Base-by-base conservation (phyloP, 148 eudicot genomes). In the Rhododendron molle region DNA sequence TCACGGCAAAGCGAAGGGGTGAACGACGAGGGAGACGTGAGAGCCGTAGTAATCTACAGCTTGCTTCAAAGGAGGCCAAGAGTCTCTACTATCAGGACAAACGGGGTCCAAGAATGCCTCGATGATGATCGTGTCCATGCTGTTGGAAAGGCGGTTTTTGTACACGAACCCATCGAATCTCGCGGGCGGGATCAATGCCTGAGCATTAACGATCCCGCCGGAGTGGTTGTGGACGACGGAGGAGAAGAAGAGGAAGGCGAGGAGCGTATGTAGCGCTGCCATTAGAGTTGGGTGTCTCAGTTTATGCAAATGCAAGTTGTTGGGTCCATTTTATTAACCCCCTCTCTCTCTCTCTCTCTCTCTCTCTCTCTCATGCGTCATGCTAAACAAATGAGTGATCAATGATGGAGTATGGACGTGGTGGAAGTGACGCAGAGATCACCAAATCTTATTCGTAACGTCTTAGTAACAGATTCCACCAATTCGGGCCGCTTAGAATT, bases 31-130 rank as follows among this genome's bases (percentile, higher is more conserved):
- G 56, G 94, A 89, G 5, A 95, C 87, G 12, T 85, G 86, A 62
- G 92, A 81, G 73, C 88, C 94, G 85, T 95, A 95, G 54, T 85
- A 76, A 0, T 85, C 52, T n/a, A 96, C 88, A 15, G 91, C 92
- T 87, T 84, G 89, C 81, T 95, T 95, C 7, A 95, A 95, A 81
- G 94, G 97, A 58, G 94, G 93, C 99, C 99, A 96, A 26, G 98
- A 82, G 80, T 96, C 98, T 2, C 97, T 89, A 81, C 92, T 90
- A 76, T 96, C 98, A 4, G 99, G 99, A 91, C 99, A 96, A 73
- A 96, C 96, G 8, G 99, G 98, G 86, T 96, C 99, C 34, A 94
- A 90, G 87, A 96, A 96, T 2, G 97, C 99, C 78, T 96, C 99
- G 34, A 96, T 93, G 10, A 93, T 78, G 36, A 94, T 82, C 0